Base-by-base conservation (phyloP, 805 yeast genomes). In the Pichia kluyveri region DNA sequence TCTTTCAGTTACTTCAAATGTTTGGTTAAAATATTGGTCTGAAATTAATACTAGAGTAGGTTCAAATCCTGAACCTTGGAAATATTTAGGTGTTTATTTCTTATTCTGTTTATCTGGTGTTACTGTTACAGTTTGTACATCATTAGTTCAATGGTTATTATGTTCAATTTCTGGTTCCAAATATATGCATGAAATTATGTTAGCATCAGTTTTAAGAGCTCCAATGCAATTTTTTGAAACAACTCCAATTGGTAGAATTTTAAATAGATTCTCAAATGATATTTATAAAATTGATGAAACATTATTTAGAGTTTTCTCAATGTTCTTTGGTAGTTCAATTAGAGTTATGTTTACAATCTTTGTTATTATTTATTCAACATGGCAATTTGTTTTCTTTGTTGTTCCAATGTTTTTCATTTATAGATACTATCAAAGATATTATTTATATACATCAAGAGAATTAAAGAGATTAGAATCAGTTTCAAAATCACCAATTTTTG, bases 11-110 rank as follows among this genome's bases (percentile, higher is more conserved):
- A 68, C 69, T 41, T 81, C 89, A 37, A 89, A 83, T 61, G 77
- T 91, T 46, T 93, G 99, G 99, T 77, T 93, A 59, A 93, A 93
- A 65, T 87, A 87, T 65, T 93, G 99, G 99, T 86, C 98, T 12
- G 99, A 93, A 62, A 78, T 84, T 23, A 93, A 91, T 61, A 75
- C 90, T 4, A 68, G 64, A 41, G 61, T 67, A 38, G 91, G 89
- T 27, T 68, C 67, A 48, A 91, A 91, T 62, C 95, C 96, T 2
- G 63, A 80, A 50, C 79, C 85, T n/a, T 69, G 69, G 46, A 77
- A 67, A 58, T 93, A 89, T 58, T 70, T 93, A 55, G 83, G 84
- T 18, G 71, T 86, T 47, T 93, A 91, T 62, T 77, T 85, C 51
- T 70, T 73, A 11, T 70, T 91, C 40, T 97, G 99, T 53, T 60